A percentile compares a stretch with the other conserved stretches of the same genome.
phyloP scores from a whole-genome alignment of 139 green algal genomes.

The Chlorella sp. region DNA sequence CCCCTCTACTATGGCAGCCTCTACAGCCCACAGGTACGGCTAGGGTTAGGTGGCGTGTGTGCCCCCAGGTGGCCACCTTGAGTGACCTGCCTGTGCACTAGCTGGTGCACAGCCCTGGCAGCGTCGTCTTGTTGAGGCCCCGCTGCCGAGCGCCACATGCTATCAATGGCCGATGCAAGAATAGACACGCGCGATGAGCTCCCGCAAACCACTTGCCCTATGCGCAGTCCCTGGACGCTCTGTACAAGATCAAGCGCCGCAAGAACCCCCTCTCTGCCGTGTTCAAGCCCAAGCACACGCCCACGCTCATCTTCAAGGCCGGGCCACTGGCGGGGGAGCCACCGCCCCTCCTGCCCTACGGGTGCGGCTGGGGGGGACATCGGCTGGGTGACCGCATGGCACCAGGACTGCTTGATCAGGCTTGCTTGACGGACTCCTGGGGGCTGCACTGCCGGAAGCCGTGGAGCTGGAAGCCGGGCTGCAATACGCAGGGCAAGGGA shows the following conservation, averaged over 20 bases:
- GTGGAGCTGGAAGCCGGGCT: too few species aligned
- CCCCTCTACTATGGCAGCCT: conserved; percentile 31
- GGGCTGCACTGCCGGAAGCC: too few species aligned
- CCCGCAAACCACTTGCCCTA: neutral
- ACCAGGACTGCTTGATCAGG: too few species aligned
- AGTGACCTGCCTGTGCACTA: neutral
- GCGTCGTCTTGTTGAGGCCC: neutral
- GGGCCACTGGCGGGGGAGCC: conserved; percentile 12
- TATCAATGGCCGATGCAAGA: too few species aligned
- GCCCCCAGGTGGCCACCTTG: neutral
- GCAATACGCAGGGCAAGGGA: too few species aligned
- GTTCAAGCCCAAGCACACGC: conserved; percentile 18
- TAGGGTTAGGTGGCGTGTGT: too few species aligned
- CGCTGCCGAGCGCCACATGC: neutral
- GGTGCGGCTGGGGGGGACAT: conserved; percentile 9
- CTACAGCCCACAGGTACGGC: conserved; percentile 20
- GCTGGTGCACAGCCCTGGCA: neutral
- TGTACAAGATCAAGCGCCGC: conserved; percentile 29
- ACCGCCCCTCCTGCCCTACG: conserved; percentile 29
- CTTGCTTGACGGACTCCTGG: too few species aligned
- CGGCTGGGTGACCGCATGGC: too few species aligned
- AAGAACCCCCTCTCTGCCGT: conserved; percentile 8
- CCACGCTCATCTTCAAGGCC: conserved; percentile 29
- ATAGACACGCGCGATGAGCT: too few species aligned
- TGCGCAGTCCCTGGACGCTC: conserved; percentile 11